Percentiles rank a stretch among this genome's conserved stretches.
phyloP scores from a whole-genome alignment of 2,329 filamentous ascomycete genomes.

The Nemania serpens region DNA sequence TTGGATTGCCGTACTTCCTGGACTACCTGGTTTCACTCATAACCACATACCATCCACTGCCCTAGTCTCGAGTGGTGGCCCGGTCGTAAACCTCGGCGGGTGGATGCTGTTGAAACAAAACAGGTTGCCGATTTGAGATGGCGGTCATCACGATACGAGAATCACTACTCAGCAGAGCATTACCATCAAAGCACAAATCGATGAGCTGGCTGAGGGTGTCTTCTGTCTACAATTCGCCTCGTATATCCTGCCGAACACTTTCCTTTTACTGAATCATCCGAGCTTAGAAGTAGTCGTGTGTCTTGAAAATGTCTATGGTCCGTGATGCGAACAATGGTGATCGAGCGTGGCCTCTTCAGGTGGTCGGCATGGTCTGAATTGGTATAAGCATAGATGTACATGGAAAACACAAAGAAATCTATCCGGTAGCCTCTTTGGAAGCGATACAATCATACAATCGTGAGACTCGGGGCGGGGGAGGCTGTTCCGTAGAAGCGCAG shows the following conservation, averaged over 20 bases:
- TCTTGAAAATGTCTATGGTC: neutral
- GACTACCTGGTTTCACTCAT: too few relatives aligned
- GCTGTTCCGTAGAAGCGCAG: constrained; percentile 20
- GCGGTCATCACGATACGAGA: too few relatives aligned
- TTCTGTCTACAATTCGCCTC: too few relatives aligned
- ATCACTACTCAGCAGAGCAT: too few relatives aligned
- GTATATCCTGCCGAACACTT: neutral
- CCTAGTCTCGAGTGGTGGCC: too few relatives aligned
- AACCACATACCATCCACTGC: too few relatives aligned
- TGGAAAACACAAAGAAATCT: constrained; percentile 41
- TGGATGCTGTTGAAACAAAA: too few relatives aligned
- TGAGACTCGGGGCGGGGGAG: constrained; percentile 20
- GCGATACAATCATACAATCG: constrained; percentile 39
- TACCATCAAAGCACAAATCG: too few relatives aligned
- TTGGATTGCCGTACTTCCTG: too few relatives aligned
- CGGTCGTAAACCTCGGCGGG: too few relatives aligned
- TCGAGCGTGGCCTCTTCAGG: neutral
- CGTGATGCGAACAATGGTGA: neutral
- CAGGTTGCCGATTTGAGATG: too few relatives aligned
- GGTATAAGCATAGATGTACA: constrained; percentile 44
- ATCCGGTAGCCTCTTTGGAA: constrained; percentile 34
- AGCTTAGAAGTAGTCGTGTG: neutral
- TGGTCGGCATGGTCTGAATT: constrained; percentile 32
- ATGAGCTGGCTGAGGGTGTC: too few relatives aligned
- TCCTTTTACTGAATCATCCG: neutral